Conservation (phyloP, 768 basidiomycete genomes). For the Multifurca ochricompacta region DNA sequence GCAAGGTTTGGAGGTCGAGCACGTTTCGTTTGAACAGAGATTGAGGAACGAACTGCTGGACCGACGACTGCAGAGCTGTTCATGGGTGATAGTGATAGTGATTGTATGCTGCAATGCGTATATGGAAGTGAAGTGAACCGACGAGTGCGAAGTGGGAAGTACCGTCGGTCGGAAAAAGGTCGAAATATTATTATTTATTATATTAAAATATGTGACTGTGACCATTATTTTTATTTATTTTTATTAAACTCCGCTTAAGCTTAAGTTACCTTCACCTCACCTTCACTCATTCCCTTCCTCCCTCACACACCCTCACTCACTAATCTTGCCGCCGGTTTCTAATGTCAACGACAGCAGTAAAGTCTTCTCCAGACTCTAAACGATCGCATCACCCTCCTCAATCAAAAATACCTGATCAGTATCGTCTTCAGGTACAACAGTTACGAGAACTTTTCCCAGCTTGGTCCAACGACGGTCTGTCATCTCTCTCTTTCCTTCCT, state of each 20-base stretch:
- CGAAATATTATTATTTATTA: too few relatives aligned
- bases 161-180: too few relatives aligned
- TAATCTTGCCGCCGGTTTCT: neutral
- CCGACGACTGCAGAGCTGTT: slow-evolving; percentile 12
- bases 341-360: slow-evolving; percentile 26
- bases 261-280: too few relatives aligned
- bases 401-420: slow-evolving; percentile 32
- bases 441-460: slow-evolving; percentile 65
- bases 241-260: neutral
- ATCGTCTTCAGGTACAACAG: slow-evolving; percentile 45
- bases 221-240: neutral
- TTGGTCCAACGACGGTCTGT: slow-evolving; percentile 62
- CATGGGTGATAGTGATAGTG: slow-evolving; percentile 2
- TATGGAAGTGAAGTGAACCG: neutral
- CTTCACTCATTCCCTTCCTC: too few relatives aligned
- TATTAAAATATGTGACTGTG: too few relatives aligned
- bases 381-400: slow-evolving; percentile 22
- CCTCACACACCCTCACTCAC: neutral
- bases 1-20: slow-evolving; percentile 47
- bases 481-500: too few relatives aligned
- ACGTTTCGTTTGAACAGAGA: slow-evolving; percentile 30
- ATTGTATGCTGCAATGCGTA: slow-evolving; percentile 2
- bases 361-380: slow-evolving; percentile 27
- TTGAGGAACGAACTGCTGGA: slow-evolving; percentile 4
- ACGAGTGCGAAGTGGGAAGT: neutral